phyloP scores from a whole-genome alignment of 352 stramenopile genomes.

The Pythium coloratum region DNA sequence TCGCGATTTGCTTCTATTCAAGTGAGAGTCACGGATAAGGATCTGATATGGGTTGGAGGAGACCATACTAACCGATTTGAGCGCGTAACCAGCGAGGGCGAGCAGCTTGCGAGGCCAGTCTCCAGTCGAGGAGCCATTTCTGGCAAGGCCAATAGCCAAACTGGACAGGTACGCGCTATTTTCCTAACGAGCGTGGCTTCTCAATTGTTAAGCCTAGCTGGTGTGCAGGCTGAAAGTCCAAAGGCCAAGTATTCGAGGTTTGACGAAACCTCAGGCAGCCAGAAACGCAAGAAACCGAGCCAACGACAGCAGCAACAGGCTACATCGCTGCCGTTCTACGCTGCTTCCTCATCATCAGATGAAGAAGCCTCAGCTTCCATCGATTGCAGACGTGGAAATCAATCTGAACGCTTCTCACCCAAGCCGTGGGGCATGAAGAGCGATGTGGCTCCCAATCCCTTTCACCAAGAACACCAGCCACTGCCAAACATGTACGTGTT shows the following conservation, averaged over 20 bases:
- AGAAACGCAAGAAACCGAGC: not conserved
- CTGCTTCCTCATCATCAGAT: not conserved
- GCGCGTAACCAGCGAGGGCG: conserved; percentile 9
- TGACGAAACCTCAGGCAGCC: not conserved
- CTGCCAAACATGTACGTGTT: not conserved
- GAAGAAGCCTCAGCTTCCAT: not conserved
- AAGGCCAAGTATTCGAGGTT: not conserved
- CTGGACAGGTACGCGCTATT: too few relatives aligned
- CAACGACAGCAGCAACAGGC: not conserved
- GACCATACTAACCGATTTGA: too few relatives aligned
- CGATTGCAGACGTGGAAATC: not conserved
- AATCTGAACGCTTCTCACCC: too few relatives aligned
- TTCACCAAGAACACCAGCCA: not conserved
- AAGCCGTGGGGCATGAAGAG: too few relatives aligned
- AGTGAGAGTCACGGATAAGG: conserved; percentile 25
- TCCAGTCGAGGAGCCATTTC: not conserved
- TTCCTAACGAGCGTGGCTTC: too few relatives aligned
- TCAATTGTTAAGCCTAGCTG: too few relatives aligned
- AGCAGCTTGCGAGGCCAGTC: conserved; percentile 6
- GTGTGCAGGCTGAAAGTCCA: too few relatives aligned
- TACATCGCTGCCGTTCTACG: not conserved
- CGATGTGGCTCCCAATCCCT: too few relatives aligned
- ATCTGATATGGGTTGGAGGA: too few relatives aligned
- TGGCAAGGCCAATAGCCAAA: not conserved
- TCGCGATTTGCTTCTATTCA: conserved; percentile 38